phyloP scores from a whole-genome alignment of 2,329 filamentous ascomycete species.

The Cladosporium cucumerinum region DNA sequence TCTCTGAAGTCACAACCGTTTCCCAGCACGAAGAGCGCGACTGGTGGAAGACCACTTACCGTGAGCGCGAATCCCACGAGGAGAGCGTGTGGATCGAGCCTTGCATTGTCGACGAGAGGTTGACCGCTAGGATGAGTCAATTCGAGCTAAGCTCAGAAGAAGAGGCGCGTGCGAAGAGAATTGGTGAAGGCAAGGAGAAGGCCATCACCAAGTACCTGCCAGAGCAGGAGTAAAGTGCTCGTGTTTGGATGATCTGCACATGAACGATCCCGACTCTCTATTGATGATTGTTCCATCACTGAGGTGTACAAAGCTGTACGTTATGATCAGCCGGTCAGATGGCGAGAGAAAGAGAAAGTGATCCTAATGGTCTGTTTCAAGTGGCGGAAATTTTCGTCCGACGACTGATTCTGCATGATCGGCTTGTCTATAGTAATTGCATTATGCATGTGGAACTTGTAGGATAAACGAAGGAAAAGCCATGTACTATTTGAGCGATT shows the following conservation, averaged over 20 bases:
- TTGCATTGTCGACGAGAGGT: conserved; percentile 71
- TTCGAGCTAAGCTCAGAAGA: conserved; percentile 70
- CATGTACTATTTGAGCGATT: not conserved
- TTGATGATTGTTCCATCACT: too few species aligned
- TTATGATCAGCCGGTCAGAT: not conserved
- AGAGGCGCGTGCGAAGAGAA: conserved; percentile 60
- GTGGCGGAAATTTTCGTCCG: not conserved
- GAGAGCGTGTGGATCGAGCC: conserved; percentile 69
- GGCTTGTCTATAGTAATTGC: not conserved
- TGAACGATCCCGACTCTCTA: not conserved
- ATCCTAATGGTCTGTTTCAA: not conserved
- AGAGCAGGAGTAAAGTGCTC: not conserved
- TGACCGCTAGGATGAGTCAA: conserved; percentile 74
- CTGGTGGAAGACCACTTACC: conserved; percentile 77
- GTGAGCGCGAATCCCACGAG: conserved; percentile 48
- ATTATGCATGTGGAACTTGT: not conserved
- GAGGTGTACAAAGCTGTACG: not conserved
- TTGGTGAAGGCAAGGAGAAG: conserved; percentile 25
- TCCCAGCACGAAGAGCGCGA: conserved; percentile 71
- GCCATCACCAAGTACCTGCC: not conserved
- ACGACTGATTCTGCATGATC: not conserved
- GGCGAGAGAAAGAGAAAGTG: not conserved
- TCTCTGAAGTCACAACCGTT: conserved; percentile 61
- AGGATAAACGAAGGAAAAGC: not conserved
- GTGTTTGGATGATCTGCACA: not conserved